phyloP scores from a whole-genome alignment of 2,329 filamentous ascomycete genomes.

The Diaporthe sp. region DNA sequence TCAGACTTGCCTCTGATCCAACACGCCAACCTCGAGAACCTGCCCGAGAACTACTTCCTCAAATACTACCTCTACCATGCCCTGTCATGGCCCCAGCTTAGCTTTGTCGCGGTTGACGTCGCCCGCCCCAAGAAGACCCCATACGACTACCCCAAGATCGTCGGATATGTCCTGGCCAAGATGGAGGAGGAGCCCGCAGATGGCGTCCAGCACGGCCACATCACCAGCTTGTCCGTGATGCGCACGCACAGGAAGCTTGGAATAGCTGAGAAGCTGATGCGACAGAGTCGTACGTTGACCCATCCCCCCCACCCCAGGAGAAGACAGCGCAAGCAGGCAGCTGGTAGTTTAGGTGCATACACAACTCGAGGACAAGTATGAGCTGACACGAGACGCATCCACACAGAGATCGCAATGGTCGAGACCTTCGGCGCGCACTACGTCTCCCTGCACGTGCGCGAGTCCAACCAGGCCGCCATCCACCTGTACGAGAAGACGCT shows the following conservation, averaged over 20 bases:
- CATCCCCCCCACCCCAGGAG: not conserved
- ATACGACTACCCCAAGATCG: conserved; percentile 95
- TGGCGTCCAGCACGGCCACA: conserved; percentile 93
- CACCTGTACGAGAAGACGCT: conserved; percentile 94
- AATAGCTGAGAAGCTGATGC: conserved; percentile 97
- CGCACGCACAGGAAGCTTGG: conserved; percentile 91
- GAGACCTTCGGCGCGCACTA: conserved; percentile 93
- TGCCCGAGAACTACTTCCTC: conserved; percentile 99
- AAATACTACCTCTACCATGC: conserved; percentile 99
- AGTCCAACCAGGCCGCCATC: conserved; percentile 91
- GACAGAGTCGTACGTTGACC: conserved; percentile 83
- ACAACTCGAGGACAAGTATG: not conserved
- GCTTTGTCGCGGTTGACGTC: conserved; percentile 95
- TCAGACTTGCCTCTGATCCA: conserved; percentile 93
- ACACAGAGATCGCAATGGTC: conserved; percentile 90
- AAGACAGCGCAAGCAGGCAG: no score
- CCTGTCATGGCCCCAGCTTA: conserved; percentile 96
- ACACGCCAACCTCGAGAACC: conserved; percentile 98
- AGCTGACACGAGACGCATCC: conserved; percentile 23
- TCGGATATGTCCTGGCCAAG: conserved; percentile 99
- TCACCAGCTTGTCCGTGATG: conserved; percentile 96
- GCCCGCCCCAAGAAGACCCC: conserved; percentile 81
- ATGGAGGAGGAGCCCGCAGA: conserved; percentile 98
- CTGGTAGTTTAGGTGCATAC: no score
- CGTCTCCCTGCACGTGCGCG: conserved; percentile 94